phyloP scores from a whole-genome alignment of 768 basidiomycete species.

The Boletus huronensis region DNA sequence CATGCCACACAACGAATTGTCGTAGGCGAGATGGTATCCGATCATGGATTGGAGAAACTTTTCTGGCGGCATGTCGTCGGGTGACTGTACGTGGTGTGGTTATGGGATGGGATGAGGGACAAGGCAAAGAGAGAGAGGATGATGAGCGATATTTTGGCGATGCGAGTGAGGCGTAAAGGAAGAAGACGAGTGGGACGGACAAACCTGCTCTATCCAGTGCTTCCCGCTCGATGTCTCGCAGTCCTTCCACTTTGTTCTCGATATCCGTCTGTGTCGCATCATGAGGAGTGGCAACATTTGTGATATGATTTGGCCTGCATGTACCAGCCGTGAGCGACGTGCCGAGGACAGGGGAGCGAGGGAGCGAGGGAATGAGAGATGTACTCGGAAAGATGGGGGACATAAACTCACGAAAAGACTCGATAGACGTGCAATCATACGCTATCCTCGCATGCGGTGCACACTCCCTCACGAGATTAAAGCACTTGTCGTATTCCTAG shows the following conservation, averaged over 20 bases:
- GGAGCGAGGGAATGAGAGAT: neutral
- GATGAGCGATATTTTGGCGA: slow-evolving; percentile 2
- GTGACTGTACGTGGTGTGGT: slow-evolving; percentile 34
- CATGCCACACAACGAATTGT: slow-evolving; percentile 75
- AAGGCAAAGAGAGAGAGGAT: neutral
- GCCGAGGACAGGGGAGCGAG: neutral
- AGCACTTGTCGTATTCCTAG: slow-evolving; percentile 77
- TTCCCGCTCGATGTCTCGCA: slow-evolving; percentile 59
- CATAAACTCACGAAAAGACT: slow-evolving; percentile 59
- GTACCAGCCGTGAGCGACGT: neutral
- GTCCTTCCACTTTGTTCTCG: slow-evolving; percentile 71
- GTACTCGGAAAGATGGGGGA: neutral
- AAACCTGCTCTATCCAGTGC: slow-evolving; percentile 79
- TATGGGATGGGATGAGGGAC: neutral
- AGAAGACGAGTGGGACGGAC: slow-evolving; percentile 12
- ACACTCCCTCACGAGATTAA: slow-evolving; percentile 55
- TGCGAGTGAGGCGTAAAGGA: neutral
- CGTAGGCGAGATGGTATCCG: slow-evolving; percentile 70
- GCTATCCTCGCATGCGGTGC: slow-evolving; percentile 52
- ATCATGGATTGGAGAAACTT: slow-evolving; percentile 71
- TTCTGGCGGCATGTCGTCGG: slow-evolving; percentile 60
- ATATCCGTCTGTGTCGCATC: slow-evolving; percentile 82
- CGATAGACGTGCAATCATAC: slow-evolving; percentile 54
- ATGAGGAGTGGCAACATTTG: slow-evolving; percentile 76
- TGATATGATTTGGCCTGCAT: slow-evolving; percentile 63